Base-by-base conservation (phyloP, 805 yeast species). In the Helenozyma rhizophorensis region DNA sequence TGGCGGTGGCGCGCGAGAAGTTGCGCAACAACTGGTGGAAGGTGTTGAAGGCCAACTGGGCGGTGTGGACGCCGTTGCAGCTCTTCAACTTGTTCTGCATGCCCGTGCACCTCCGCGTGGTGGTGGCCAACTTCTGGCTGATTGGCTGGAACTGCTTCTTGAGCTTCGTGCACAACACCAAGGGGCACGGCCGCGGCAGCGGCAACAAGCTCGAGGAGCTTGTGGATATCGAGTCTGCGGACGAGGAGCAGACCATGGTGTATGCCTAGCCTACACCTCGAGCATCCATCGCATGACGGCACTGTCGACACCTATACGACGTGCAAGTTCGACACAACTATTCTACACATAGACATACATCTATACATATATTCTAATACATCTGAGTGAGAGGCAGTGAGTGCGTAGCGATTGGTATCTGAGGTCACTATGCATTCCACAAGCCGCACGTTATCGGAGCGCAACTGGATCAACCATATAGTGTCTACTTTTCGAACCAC, bases 161-260 rank as follows among this genome's bases (percentile, higher is more conserved):
- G 51, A 64, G 70, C 43, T 61, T 52, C 34, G 54, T 62, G 35
- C 87, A 83, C 43, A 67, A 77, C 29, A 60, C 66, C 11, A 48
- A 52, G 39, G 60, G 64, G 8, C 69, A 60, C 32, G 68, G 64
- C 17, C 58, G 60, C 38, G 62, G 61, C 9, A 54, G 61, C 30
- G 65, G 65, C n/a, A 46, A 51, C 30, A 36, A 40, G 22, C 38
- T 65, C 25, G 70, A 64, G 45, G 67, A 62, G 37, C 44, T 64
- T 33, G 60, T 62, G 25, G 69, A 64, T 37, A 51, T 63, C 21
- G 68, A 64, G 39, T 60, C 62, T 23, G 56, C 54, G n/a, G 54
- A 51, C 27, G 52, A 57, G 37, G 62, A 56, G 40, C 43, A 50
- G 34, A 55, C 60, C 17, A 60, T 59, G 65, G 60, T 59, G 26